Percentiles rank a stretch among this genome's conserved stretches.
Conservation (phyloP, 257 asterid genomes). For the Nyctanthes arbortristis region DNA sequence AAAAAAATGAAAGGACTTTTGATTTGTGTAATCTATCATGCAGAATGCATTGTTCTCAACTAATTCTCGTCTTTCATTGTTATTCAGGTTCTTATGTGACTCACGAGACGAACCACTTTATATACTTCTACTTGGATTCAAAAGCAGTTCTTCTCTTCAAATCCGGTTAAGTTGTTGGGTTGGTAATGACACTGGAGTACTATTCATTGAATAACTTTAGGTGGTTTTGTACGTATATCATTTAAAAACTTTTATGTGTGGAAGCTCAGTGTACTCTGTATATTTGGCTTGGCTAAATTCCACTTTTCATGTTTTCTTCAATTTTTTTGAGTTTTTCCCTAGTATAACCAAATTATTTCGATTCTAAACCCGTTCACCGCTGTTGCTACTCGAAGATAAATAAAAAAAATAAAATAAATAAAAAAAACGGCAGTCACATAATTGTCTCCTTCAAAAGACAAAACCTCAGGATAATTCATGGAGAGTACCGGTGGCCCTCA, state of each 20-base stretch:
- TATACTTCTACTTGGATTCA: constrained; percentile 95
- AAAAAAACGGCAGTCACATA: no score
- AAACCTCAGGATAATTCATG: no score
- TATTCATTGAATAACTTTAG: constrained; percentile 26
- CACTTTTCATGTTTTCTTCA: no score
- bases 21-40: constrained; percentile 1
- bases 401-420: no score
- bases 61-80: constrained; percentile 19
- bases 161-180: constrained; percentile 72
- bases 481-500: no score
- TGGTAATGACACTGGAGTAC: constrained; percentile 23
- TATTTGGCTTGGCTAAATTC: constrained; percentile 34
- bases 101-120: constrained; percentile 98
- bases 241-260: constrained; percentile 32
- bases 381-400: no score
- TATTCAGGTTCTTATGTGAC: constrained; percentile 90
- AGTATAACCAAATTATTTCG: no score
- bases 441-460: no score
- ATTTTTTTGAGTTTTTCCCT: no score
- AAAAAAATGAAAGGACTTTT: not conserved
- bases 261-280: constrained; percentile 54
- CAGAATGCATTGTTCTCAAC: constrained; percentile 7
- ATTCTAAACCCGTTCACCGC: no score
- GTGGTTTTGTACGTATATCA: constrained; percentile 60
- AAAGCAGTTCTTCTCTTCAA: constrained; percentile 94